Conservation (phyloP, 495 filamentous ascomycete species). For the Astrothelium subdiscretum region DNA sequence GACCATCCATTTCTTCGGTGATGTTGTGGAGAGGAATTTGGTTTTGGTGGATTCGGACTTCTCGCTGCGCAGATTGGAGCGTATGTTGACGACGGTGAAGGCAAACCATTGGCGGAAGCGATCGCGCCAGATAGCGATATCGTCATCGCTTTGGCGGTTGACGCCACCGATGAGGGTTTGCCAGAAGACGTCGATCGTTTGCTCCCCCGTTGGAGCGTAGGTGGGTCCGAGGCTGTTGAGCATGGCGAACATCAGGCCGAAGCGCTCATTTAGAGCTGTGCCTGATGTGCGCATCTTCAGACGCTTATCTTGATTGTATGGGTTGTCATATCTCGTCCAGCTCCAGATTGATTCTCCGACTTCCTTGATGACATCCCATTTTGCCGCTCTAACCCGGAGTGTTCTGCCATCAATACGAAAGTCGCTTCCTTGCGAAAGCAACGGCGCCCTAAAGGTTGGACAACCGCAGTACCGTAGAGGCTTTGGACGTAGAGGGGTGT, state of each 20-base stretch:
- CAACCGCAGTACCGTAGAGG: neutral
- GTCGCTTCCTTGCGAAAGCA: neutral
- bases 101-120: neutral
- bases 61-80: neutral
- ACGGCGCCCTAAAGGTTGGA: neutral
- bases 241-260: neutral
- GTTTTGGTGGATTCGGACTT: neutral
- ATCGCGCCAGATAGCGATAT: neutral
- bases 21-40: neutral
- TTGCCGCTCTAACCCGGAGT: neutral
- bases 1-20: neutral
- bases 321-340: neutral
- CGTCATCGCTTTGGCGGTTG: neutral
- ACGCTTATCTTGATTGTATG: neutral
- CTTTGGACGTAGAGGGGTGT: neutral
- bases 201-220: neutral
- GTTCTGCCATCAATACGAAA: neutral
- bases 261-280: neutral
- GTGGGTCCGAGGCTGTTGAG: neutral
- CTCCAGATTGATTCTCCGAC: neutral
- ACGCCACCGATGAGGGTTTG: neutral
- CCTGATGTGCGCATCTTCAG: neutral
- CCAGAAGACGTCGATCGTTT: neutral
- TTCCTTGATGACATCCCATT: neutral
- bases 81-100: neutral